Evolutionary conservation across 805 yeast genomes (phyloP), one percentile per base, ranked within the genome.

Genomic region (Wickerhamomyces sydowiorum): DNA sequence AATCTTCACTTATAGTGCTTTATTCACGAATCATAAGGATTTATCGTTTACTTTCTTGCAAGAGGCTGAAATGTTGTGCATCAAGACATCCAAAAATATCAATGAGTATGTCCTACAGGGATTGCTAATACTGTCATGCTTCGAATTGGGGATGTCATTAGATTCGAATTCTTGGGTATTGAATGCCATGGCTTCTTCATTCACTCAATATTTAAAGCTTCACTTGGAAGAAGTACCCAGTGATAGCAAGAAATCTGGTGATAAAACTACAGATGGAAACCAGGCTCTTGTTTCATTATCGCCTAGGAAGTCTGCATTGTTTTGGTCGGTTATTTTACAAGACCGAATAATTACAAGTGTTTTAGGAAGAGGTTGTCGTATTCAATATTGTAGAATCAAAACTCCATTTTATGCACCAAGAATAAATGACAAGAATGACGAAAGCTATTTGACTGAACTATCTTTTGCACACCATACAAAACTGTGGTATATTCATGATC

Each of bases 331-430:
- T 5, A 43, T 61, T 4, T 28, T 60, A 23, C 66, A 62, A 40
- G 67, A 62, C 41, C 45, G 67, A 29, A 47, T 61, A 19, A 55
- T 62, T 6, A 60, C 67, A 1, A 56, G 62, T 36, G 65, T 56
- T 1, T 43, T 62, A 20, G 67, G 67, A 1, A 48, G 67, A 31
- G 66, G 65, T 18, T 57, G 62, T 21, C 50, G 66, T 15, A 53
- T 62, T 10, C 67, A 59, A 38, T 57, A 59, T 38, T 62, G 58
- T 35, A 51, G 66, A 36, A 59, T 61, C n/a, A 46, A 44, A 12
- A 47, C 62, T 1, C 62, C 66, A 2, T 60, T 56, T 37, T 54
- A 56, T 37, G 44, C 52, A 5, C 58, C 61, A 2, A n/a, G 15
- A 3, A 19, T 22, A 2, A 13, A 23, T 22, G 36, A 27, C 20